Conservation (phyloP, 1,284 basidiomycete genomes). For the Kwoniella shivajii region DNA sequence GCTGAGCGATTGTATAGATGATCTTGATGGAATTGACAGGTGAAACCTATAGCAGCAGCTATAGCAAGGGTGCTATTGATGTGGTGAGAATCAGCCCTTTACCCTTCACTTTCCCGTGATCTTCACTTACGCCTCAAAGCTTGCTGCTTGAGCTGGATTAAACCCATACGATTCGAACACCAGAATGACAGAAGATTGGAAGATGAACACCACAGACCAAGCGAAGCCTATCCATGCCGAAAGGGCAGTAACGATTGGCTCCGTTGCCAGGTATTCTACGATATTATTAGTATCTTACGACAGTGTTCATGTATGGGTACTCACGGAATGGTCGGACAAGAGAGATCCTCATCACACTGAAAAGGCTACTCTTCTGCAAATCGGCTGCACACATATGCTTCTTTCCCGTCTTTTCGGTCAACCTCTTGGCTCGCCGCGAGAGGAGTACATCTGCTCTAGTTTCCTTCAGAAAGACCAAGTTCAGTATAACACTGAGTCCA, state of each 20-base stretch:
- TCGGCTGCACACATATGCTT: slow-evolving; percentile 47
- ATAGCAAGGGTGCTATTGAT: slow-evolving; percentile 51
- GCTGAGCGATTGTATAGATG: slow-evolving; percentile 35
- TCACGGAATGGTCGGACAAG: slow-evolving; percentile 46
- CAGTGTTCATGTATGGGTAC: slow-evolving; percentile 23
- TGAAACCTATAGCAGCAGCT: slow-evolving; percentile 71
- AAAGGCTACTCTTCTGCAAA: slow-evolving; percentile 44
- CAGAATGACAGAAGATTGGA: slow-evolving; percentile 34
- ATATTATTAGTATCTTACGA: slow-evolving; percentile 11
- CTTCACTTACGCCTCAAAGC: slow-evolving; percentile 33
- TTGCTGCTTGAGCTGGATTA: slow-evolving; percentile 35
- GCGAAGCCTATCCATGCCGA: slow-evolving; percentile 55
- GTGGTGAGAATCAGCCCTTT: too few relatives aligned
- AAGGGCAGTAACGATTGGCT: slow-evolving; percentile 56
- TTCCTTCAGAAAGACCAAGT: slow-evolving; percentile 48
- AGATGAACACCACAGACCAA: slow-evolving; percentile 50
- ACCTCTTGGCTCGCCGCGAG: slow-evolving; percentile 42
- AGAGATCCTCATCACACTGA: slow-evolving; percentile 42
- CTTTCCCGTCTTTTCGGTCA: slow-evolving; percentile 52
- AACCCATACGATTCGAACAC: slow-evolving; percentile 48
- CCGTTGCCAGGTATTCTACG: slow-evolving; percentile 53
- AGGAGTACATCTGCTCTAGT: slow-evolving; percentile 57
- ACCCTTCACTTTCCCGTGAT: too few relatives aligned
- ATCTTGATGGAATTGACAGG: slow-evolving; percentile 61
- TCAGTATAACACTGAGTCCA: slow-evolving; percentile 34